Conservation (phyloP, 177 flowering plant species). For the Vitis hybrid region DNA sequence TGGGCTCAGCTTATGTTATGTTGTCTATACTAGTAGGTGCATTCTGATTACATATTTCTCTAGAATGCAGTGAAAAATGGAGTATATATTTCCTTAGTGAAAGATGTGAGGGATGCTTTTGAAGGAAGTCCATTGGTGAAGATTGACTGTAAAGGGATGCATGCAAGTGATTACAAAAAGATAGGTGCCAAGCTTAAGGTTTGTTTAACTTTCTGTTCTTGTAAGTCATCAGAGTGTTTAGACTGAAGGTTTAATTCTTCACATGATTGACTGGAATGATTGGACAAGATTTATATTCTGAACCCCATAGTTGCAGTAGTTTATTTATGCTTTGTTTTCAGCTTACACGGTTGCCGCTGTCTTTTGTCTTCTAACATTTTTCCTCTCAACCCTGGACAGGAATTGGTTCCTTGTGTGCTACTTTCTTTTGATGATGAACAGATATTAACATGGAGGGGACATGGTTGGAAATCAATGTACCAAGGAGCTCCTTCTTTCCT, state of each 20-base stretch:
- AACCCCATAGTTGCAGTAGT: neutral
- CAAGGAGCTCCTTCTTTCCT: constrained; percentile 21
- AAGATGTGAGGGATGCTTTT: constrained; percentile 87
- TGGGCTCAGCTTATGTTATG: neutral
- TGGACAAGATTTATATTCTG: no score
- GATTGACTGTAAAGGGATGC: constrained; percentile 79
- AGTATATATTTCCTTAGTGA: constrained; percentile 63
- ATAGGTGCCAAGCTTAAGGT: constrained; percentile 96
- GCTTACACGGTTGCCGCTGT: neutral
- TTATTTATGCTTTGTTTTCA: neutral
- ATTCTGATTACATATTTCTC: constrained; percentile 2
- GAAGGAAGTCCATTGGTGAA: constrained; percentile 85
- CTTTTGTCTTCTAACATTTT: neutral
- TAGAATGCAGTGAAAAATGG: constrained; percentile 82
- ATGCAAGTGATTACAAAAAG: constrained; percentile 90
- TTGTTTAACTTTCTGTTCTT: constrained; percentile 1
- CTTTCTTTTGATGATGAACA: constrained; percentile 90
- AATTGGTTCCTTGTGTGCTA: constrained; percentile 90
- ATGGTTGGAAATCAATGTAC: constrained; percentile 76
- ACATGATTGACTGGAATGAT: no score
- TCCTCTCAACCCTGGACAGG: constrained; percentile 44
- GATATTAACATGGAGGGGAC: constrained; percentile 89
- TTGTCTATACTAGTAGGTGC: neutral
- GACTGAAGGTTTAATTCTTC: no score
- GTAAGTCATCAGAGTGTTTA: no score